A percentile compares a stretch with the other conserved stretches of the same genome.
Conservation (phyloP, 495 filamentous ascomycete species). For the Hyaloscypha hepaticicola region DNA sequence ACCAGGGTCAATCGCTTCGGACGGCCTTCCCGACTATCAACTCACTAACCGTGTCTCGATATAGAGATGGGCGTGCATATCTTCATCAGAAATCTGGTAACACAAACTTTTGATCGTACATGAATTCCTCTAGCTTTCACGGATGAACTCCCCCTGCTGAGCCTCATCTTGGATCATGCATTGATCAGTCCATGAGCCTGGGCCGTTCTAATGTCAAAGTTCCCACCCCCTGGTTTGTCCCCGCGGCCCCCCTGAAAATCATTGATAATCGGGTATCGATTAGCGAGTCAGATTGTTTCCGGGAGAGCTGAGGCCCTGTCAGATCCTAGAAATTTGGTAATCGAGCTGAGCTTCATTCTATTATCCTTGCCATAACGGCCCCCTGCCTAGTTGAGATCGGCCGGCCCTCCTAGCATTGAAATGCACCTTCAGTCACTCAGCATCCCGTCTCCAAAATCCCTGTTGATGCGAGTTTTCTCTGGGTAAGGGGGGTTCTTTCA, state of each 20-base stretch:
- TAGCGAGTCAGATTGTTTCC: not conserved
- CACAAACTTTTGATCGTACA: not conserved
- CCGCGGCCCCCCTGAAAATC: not conserved
- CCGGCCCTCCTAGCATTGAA: not conserved
- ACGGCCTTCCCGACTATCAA: not conserved
- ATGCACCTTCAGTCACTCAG: not conserved
- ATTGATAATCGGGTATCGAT: not conserved
- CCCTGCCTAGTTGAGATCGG: not conserved
- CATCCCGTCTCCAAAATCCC: not conserved
- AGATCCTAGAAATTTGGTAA: not conserved
- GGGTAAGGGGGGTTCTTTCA: not conserved
- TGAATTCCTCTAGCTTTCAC: not conserved
- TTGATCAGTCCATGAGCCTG: not conserved
- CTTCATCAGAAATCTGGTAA: not conserved
- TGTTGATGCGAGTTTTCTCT: not conserved
- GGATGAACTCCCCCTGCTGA: not conserved
- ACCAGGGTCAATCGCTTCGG: not conserved
- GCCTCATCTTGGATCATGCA: not conserved
- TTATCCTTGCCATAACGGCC: not conserved
- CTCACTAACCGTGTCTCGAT: not conserved
- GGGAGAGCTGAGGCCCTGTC: not conserved
- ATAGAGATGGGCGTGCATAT: not conserved
- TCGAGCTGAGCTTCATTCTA: not conserved
- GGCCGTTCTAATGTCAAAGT: not conserved
- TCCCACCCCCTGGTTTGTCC: not conserved